These are phyloP conservation scores for Pythium myriotylum DNA, from an alignment of 352 stramenopile genomes.

Conservation along the genomic window DNA sequence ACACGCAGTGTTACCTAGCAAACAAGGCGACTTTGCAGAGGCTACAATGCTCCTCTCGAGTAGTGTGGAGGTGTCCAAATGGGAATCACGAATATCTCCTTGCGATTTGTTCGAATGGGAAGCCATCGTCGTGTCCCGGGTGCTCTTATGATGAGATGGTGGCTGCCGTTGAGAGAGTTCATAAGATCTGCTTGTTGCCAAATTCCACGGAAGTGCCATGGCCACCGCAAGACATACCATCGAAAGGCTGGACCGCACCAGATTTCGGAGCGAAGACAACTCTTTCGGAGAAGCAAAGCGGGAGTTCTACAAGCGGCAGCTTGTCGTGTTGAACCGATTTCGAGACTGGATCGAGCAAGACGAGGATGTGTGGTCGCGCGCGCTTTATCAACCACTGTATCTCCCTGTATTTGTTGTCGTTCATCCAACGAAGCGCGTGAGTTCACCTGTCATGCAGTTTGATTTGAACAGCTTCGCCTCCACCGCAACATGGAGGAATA, in stretches of 20 bases:
- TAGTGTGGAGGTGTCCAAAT: slow-evolving; percentile 42
- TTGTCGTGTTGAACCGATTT: slow-evolving; percentile 51
- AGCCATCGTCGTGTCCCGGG: slow-evolving; percentile 47
- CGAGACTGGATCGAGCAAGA: slow-evolving; percentile 33
- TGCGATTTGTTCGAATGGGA: slow-evolving; percentile 50
- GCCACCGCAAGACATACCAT: slow-evolving; percentile 16
- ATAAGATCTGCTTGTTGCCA: neutral
- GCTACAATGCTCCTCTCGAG: slow-evolving; percentile 43
- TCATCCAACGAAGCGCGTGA: slow-evolving; percentile 12
- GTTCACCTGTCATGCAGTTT: slow-evolving; percentile 30
- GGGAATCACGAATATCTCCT: slow-evolving; percentile 43
- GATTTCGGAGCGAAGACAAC: slow-evolving; percentile 20
- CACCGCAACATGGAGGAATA: slow-evolving; percentile 20
- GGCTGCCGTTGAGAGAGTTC: slow-evolving; percentile 26
- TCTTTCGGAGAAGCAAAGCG: slow-evolving; percentile 34
- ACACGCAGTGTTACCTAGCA: slow-evolving; percentile 22
- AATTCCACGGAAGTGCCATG: slow-evolving; percentile 9
- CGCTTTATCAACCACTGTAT: slow-evolving; percentile 43
- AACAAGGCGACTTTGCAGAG: neutral
- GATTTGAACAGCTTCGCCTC: slow-evolving; percentile 42
- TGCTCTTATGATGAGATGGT: slow-evolving; percentile 45
- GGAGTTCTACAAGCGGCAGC: slow-evolving; percentile 47
- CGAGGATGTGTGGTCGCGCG: slow-evolving; percentile 42
- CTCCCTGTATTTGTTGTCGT: slow-evolving; percentile 34
- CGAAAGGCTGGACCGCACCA: neutral